A percentile compares a stretch with the other conserved stretches of the same genome.
These are phyloP conservation scores for Wickerhamomyces sp. DNA, from an alignment of 1,139 yeast genomes.

Conservation along the genomic window DNA sequence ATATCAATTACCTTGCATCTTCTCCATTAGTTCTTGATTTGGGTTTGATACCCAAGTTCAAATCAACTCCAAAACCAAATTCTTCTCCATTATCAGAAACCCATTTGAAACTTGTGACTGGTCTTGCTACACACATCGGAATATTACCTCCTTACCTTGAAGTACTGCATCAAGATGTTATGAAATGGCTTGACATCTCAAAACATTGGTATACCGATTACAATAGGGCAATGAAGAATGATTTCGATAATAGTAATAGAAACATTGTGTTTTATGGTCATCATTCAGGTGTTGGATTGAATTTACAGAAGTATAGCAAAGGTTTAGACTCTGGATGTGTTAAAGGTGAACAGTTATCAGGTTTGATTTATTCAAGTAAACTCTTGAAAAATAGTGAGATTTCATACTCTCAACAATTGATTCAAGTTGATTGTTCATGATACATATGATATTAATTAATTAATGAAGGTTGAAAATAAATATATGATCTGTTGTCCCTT, in stretches of 20 bases:
- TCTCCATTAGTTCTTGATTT: constrained; percentile 62
- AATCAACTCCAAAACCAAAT: constrained; percentile 17
- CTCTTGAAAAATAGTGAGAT: constrained; percentile 14
- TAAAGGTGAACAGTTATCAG: constrained; percentile 65
- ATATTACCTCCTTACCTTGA: constrained; percentile 48
- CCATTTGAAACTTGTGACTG: constrained; percentile 32
- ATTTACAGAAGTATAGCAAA: constrained; percentile 55
- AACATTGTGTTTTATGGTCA: constrained; percentile 78
- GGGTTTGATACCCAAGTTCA: constrained; percentile 52
- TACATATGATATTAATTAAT: too few species aligned
- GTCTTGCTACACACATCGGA: constrained; percentile 79
- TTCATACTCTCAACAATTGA: constrained; percentile 4
- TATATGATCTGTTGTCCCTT: too few species aligned
- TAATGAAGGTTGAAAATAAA: too few species aligned
- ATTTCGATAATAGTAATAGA: constrained; percentile 29
- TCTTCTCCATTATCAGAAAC: not conserved
- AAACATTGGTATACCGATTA: constrained; percentile 61
- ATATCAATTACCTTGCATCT: constrained; percentile 48
- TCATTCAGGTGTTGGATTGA: constrained; percentile 76
- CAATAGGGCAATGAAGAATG: constrained; percentile 36
- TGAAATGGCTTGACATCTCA: constrained; percentile 36
- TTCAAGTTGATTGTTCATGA: constrained; percentile 5
- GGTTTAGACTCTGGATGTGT: constrained; percentile 86
- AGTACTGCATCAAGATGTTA: constrained; percentile 54
- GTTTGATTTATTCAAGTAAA: constrained; percentile 42